Evolutionary conservation across 2,329 filamentous ascomycete species (phyloP), one percentile per base, ranked within the genome.

Genomic region (Paecilomyces formosus): DNA sequence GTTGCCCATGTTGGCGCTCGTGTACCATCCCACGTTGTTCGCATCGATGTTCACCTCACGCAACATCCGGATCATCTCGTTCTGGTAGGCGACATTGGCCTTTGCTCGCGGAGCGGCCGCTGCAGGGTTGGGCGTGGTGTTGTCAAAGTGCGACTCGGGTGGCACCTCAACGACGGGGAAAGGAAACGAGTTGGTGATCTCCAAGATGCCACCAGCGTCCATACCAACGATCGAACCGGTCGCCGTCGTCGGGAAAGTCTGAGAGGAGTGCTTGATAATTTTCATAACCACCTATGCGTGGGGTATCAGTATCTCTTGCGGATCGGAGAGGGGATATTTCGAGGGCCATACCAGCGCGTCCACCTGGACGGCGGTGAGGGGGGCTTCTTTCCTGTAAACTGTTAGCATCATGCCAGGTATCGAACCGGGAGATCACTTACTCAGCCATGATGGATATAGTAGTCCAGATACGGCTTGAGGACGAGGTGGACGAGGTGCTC

Each of bases 21-120:
- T 97, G 81, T 99, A 99, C 92, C 92, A 99, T 70, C 94, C 94
- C 61, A 96, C 91, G 70, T 91, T 95, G 82, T 97, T 96, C 65
- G 94, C 94, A 75, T 99, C 94, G 60, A 97, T 90, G 76, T 97
- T 99, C 71, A 99, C 94, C 78, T 97, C 94, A 75, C 93, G 89
- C 63, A 97, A 81, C 76, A 94, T 92, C 72, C 92, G 89, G 77
- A 99, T 93, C 93, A 97, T 97, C 78, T 99, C 94, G 65, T 86
- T 88, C 80, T 96, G 90, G 79, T 99, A 97, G 67, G 82, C 78
- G 22, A 88, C 82, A 76, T 96, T 97, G 70, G 89, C 85, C 82
- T 97, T 97, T 65, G 92, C 89, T 66, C 94, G 88, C 64, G 94
- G 94, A 53, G 94, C 94, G 13, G 91, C 89, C 30, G 92, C 89